These are phyloP conservation scores for Sutorius eximius DNA, from an alignment of 1,284 basidiomycete genomes.

Conservation along the genomic window DNA sequence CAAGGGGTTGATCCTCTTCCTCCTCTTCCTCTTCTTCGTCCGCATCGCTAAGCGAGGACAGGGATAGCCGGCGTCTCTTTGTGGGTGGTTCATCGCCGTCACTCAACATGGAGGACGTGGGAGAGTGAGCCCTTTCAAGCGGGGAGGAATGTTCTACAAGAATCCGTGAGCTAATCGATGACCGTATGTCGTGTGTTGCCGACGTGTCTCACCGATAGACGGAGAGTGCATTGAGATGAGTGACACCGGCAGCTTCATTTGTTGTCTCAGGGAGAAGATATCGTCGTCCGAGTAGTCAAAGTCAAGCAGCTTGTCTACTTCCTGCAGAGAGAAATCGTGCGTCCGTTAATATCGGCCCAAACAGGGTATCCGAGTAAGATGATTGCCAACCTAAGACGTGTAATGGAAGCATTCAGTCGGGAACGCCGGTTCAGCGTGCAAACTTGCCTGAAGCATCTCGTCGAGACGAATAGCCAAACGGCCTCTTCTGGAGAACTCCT, in stretches of 20 bases:
- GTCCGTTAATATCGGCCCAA: slow-evolving; percentile 19
- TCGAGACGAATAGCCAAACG: slow-evolving; percentile 83
- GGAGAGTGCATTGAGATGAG: slow-evolving; percentile 43
- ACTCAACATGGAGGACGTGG: slow-evolving; percentile 56
- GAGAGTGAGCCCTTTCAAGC: slow-evolving; percentile 46
- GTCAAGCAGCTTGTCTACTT: slow-evolving; percentile 72
- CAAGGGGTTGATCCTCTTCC: slow-evolving; percentile 50
- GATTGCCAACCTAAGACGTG: slow-evolving; percentile 27
- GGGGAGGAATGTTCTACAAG: slow-evolving; percentile 34
- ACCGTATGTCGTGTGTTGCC: slow-evolving; percentile 39
- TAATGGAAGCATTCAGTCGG: slow-evolving; percentile 19
- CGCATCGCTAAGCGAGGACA: slow-evolving; percentile 48
- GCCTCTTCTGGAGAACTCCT: slow-evolving; percentile 69
- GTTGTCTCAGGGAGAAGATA: slow-evolving; percentile 69
- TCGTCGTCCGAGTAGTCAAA: slow-evolving; percentile 75
- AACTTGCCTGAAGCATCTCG: slow-evolving; percentile 76
- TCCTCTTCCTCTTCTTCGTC: slow-evolving; percentile 35
- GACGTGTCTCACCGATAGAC: slow-evolving; percentile 30
- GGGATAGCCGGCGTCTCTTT: slow-evolving; percentile 52
- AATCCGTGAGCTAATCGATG: slow-evolving; percentile 3
- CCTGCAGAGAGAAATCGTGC: slow-evolving; percentile 45
- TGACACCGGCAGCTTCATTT: slow-evolving; percentile 59
- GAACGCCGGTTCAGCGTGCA: slow-evolving; percentile 5
- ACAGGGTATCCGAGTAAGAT: slow-evolving; percentile 13
- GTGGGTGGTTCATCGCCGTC: slow-evolving; percentile 52